These are phyloP conservation scores for Claviceps quebecensis DNA, from an alignment of 2,329 filamentous ascomycete species.

Conservation along the genomic window DNA sequence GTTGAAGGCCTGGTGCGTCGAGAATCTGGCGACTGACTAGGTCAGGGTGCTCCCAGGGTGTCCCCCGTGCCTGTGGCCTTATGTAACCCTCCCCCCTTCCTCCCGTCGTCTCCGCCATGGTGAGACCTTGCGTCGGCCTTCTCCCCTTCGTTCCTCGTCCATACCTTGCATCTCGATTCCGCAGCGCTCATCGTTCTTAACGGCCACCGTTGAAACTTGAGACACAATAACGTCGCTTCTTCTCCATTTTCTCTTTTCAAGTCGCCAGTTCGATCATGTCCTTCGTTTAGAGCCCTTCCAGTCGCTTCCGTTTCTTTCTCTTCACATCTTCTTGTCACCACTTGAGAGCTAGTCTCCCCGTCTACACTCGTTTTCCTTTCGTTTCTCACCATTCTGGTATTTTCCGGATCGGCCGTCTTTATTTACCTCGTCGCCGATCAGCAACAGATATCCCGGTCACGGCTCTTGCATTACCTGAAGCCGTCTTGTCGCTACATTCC, in stretches of 20 bases:
- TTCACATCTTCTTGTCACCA: not conserved
- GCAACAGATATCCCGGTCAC: not conserved
- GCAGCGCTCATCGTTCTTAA: slow-evolving; percentile 3
- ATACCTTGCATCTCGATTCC: slow-evolving; percentile 1
- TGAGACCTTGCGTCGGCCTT: slow-evolving; percentile 9
- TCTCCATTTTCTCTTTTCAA: slow-evolving; percentile 7
- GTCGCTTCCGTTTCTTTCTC: slow-evolving; percentile 3
- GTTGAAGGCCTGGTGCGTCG: not conserved
- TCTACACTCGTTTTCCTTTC: slow-evolving; percentile 15
- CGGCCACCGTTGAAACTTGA: slow-evolving; percentile 7
- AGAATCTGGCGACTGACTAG: not conserved
- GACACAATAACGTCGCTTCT: slow-evolving; percentile 6
- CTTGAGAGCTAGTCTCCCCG: slow-evolving; percentile 11
- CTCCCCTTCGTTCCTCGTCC: slow-evolving; percentile 6
- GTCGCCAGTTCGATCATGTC: slow-evolving; percentile 21
- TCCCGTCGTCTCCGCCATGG: slow-evolving; percentile 7
- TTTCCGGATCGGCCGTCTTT: not conserved
- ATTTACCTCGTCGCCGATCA: not conserved
- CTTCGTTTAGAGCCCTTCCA: slow-evolving; percentile 15
- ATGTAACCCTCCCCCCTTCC: slow-evolving; percentile 1
- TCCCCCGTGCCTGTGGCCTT: not conserved
- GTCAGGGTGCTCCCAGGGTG: not conserved
- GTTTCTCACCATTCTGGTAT: not conserved
- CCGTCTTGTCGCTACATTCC: not conserved
- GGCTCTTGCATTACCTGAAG: slow-evolving; percentile 3